Base-by-base conservation (phyloP, 352 stramenopile species). In the Blastocystis sp. region DNA sequence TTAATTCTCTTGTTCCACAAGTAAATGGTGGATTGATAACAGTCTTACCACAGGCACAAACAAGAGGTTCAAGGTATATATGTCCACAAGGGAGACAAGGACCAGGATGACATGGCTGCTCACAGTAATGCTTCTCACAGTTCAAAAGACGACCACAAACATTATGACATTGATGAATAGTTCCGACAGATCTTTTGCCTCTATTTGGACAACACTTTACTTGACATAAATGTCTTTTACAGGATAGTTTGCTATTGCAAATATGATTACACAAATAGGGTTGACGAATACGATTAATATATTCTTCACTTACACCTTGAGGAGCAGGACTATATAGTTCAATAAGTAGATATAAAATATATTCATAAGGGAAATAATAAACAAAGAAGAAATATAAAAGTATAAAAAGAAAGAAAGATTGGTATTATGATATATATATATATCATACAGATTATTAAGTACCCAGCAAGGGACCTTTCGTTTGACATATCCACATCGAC, bases 91-190 rank as follows among this genome's bases (percentile, higher is more conserved):
- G 27, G 9, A 58, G 46, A 36, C 58, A 67, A 27, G 41, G 32
- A 30, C 58, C 58, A 24, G 58, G 5, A 31, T 67, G 58, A 19
- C 58, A 67, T 5, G 42, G 44, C 18, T 47, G 46, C 21, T 67
- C 44, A 36, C 58, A 67, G 1, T 30, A 55, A 36, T 67, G 58
- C n/a, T 45, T 55, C 1, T 54, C 58, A 36, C 58, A 67, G 55
- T 55, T 58, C 4, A 66, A 41, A 19, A 46, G 55, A 33, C 44
- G 62, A 18, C 41, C 58, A 25, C 58, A 67, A 21, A 40, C 33
- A 7, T 19, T 45, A 2, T 27, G 10, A 27, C 42, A 54, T 4
- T 56, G 32, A 30, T 62, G 52, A 42, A 62, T 54, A 7, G 52
- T 34, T 11, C 52, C 52, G 40, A 54, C 52, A 0, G 52, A 62